Conservation (phyloP, 2,329 filamentous ascomycete genomes). For the Keithomyces neogunnii region DNA sequence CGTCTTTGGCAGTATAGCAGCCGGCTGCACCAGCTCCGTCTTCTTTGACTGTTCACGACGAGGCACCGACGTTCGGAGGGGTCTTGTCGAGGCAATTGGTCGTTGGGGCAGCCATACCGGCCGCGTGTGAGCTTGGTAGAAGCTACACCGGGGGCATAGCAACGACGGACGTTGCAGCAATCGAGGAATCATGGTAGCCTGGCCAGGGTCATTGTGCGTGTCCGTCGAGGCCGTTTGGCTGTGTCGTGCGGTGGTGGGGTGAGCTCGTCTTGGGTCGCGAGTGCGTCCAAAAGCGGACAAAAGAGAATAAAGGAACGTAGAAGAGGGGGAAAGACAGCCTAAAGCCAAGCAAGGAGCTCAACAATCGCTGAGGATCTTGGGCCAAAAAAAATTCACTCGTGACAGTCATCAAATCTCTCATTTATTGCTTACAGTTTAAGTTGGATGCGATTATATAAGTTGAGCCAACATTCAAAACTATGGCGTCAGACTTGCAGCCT, state of each 20-base stretch:
- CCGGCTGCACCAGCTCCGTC: constrained; percentile 1
- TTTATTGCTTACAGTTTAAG: not conserved
- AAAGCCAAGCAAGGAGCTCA: too few relatives aligned
- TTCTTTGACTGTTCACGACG: constrained; percentile 18
- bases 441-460: not conserved
- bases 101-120: constrained; percentile 20
- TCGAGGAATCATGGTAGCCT: constrained; percentile 27
- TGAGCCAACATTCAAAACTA: constrained; percentile 5
- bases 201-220: not conserved
- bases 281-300: not conserved
- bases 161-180: constrained; percentile 23
- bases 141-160: constrained; percentile 22
- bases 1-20: constrained; percentile 3
- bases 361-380: too few relatives aligned
- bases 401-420: too few relatives aligned
- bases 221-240: not conserved
- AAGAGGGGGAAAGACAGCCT: not conserved
- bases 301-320: not conserved
- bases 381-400: too few relatives aligned
- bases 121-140: constrained; percentile 15
- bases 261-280: not conserved
- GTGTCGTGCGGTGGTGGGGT: not conserved
- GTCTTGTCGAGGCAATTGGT: constrained; percentile 16
- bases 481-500: constrained; percentile 8
- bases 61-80: constrained; percentile 23